Evolutionary conservation across 2,329 filamentous ascomycete genomes (phyloP).

Genomic region (Colletotrichum cereale): DNA sequence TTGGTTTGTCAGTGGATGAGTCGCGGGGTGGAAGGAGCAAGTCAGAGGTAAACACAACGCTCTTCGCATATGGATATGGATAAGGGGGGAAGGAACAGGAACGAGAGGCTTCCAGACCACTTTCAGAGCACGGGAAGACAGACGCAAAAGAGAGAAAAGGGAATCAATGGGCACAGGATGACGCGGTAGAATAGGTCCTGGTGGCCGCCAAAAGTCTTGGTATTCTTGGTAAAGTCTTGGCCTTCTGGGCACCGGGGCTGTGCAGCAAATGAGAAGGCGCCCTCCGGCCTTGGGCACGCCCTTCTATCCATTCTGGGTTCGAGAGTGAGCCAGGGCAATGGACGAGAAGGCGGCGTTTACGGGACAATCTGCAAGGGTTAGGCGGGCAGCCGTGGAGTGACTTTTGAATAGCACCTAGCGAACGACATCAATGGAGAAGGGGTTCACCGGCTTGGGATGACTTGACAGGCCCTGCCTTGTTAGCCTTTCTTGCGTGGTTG

Average conservation of each 20-base stretch:
- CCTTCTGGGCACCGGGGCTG: slow-evolving; percentile 42
- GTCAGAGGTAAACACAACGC: neutral
- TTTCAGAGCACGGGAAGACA: slow-evolving; percentile 6
- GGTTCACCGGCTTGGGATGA: neutral
- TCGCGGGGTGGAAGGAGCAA: slow-evolving; percentile 11
- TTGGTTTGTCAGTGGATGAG: slow-evolving; percentile 5
- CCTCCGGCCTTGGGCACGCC: slow-evolving; percentile 2
- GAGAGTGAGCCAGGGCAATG: slow-evolving; percentile 10
- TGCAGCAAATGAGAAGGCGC: slow-evolving; percentile 40
- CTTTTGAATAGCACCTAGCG: neutral
- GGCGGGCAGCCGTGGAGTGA: neutral
- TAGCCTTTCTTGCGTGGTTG: neutral
- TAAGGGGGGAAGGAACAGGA: slow-evolving; percentile 12
- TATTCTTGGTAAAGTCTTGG: slow-evolving; percentile 42
- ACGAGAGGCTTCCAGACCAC: slow-evolving; percentile 9
- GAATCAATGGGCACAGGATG: slow-evolving; percentile 28
- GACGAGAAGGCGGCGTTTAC: slow-evolving; percentile 8
- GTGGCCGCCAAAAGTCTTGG: slow-evolving; percentile 41
- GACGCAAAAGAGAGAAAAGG: slow-evolving; percentile 14
- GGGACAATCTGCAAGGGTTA: slow-evolving; percentile 11
- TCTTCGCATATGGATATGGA: neutral
- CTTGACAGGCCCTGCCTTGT: neutral
- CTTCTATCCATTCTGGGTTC: slow-evolving; percentile 11
- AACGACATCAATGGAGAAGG: neutral
- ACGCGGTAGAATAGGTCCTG: slow-evolving; percentile 40